Base-by-base conservation (phyloP, 208 protist genomes). In the Leishmania aethiopica region DNA sequence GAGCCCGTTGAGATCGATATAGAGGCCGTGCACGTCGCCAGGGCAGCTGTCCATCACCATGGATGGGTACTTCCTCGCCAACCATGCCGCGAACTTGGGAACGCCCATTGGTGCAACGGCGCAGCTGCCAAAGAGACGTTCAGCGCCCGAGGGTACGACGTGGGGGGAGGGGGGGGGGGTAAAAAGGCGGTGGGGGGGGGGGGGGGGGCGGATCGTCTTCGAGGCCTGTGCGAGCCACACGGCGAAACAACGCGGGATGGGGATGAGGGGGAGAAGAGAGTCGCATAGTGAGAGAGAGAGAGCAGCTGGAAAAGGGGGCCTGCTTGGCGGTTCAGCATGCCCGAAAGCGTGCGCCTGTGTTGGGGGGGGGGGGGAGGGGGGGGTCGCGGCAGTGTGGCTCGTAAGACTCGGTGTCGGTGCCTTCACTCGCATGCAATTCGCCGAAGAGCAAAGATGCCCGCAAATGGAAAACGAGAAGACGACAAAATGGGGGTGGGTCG, bases 1-100 rank as follows among this genome's bases (percentile, higher is more conserved):
- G 47, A 99, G 81, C 15, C 97, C 98, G 86, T 98, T 98, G 45
- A 98, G 86, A 73, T 98, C 96, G 86, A 96, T 97, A 97, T 91
- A 99, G 89, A 96, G 98, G 94, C 86, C 95, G 81, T 92, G 92
- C 10, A 96, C 89, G 51, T 86, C 67, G 1, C 40, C 53, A 1
- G 92, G 93, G 78, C 85, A 89, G 51, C 13, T 4, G 22, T 88
- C 74, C 37, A 79, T 40, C 55, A 95, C 86, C 86, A 96, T 93
- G 13, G 74, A 79, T 10, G 94, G 94, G 80, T 95, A 96, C 85
- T 96, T 96, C 82, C 91, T 92, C 40, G 80, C 89, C 42, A 97
- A 80, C 94, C 94, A 97, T 47, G 92, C 85, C 0, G 93, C 92
- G 78, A 97, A 96, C 85, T 91, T 90, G 17, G 94, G 94, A 28